Evolutionary conservation across 805 yeast species (phyloP), one percentile per base, ranked within the genome.

Genomic region (Naumovozyma baii): DNA sequence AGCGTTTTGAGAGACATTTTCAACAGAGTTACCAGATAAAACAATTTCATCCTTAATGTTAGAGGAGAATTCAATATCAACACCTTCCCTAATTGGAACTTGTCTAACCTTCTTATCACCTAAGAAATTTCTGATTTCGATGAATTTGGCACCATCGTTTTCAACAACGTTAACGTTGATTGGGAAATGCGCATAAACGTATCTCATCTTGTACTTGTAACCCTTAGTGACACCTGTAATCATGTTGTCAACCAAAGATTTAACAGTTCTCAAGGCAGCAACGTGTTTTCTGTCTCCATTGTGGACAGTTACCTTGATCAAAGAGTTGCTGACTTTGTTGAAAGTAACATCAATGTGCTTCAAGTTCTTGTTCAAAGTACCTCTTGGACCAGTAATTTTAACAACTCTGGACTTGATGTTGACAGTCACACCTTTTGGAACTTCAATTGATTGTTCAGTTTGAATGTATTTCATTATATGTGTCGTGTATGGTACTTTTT

Each of bases 151-250:
- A 57, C 83, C 85, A 44, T 90, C 90, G 62, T 76, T 73, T 54
- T 83, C 85, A 66, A 83, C 67, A 57, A 87, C 70, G 78, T 88
- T 90, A 58, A 92, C 96, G 74, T 92, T 92, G 74, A 94, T 92
- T 70, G 98, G 99, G 95, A 92, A 92, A 85, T 92, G 98, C 81
- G 98, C 99, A 69, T 90, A 94, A 53, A 92, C 98, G 71, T 86
- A 88, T 80, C 97, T 87, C 96, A 92, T 83, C 84, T 92, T 92
- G 92, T 92, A 92, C 75, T 84, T 80, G 94, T 74, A 90, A 73
- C 97, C 98, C 77, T 80, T 80, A 69, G 98, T 92, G 68, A 92
- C 98, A 83, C 99, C 99, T 57, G 83, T 84, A 73, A 92, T 70
- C 80, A 92, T 72, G 84, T 92, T 92, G 66, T 85, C 67, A 62